Percentiles rank a stretch among this genome's conserved stretches.
Evolutionary conservation across 2,329 filamentous ascomycete genomes (phyloP).

Genomic region (Fonsecaea erecta): DNA sequence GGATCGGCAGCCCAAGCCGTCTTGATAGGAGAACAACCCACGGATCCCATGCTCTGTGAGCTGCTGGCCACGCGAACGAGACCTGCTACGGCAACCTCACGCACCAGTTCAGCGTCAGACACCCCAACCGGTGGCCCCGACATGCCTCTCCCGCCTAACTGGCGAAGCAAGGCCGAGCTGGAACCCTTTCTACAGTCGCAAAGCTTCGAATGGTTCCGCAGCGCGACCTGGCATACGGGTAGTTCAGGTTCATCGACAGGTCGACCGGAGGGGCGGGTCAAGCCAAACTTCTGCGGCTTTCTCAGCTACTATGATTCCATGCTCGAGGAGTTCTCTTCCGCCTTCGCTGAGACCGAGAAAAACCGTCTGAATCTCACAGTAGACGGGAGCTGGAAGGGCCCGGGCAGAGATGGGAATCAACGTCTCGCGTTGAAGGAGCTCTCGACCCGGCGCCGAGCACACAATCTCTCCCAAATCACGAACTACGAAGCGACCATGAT

Average conservation of each 20-base stretch:
- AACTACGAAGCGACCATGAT: constrained; percentile 44
- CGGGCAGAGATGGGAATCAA: constrained; percentile 37
- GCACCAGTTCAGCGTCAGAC: not conserved
- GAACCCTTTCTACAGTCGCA: constrained; percentile 51
- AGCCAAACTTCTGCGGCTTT: constrained; percentile 50
- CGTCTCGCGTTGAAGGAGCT: constrained; percentile 43
- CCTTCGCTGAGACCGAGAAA: constrained; percentile 44
- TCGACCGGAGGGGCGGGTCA: constrained; percentile 50
- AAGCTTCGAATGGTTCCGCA: constrained; percentile 54
- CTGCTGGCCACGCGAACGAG: constrained; percentile 7
- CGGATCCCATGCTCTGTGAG: not conserved
- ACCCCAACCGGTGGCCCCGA: constrained; percentile 37
- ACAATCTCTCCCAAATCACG: constrained; percentile 45
- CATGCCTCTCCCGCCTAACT: constrained; percentile 47
- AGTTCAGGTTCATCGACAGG: constrained; percentile 47
- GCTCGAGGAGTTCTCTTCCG: constrained; percentile 42
- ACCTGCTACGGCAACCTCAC: not conserved
- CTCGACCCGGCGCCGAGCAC: constrained; percentile 46
- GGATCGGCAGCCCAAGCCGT: not conserved
- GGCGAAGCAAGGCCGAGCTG: constrained; percentile 39
- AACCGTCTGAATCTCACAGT: constrained; percentile 49
- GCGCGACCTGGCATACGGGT: constrained; percentile 52
- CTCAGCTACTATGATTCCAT: constrained; percentile 53
- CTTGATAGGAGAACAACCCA: not conserved
- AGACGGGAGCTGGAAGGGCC: constrained; percentile 48